Evolutionary conservation across 2,329 filamentous ascomycete species (phyloP), one percentile per base, ranked within the genome.

Genomic region (Myriosclerotinia scirpicola): DNA sequence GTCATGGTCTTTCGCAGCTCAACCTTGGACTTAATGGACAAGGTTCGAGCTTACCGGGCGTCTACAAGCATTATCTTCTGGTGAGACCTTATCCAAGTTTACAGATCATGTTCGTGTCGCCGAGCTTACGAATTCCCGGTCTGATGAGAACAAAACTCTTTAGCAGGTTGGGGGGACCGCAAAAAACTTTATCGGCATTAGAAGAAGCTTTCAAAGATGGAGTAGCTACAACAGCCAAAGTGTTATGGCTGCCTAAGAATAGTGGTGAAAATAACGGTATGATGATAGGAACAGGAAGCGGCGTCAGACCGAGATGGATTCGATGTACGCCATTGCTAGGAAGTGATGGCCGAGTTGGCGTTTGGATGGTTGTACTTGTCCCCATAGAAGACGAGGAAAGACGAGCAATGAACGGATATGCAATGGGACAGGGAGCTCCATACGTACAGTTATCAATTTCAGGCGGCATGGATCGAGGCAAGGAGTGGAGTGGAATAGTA

Each of bases 191-290:
- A 9, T 79, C 83, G n/a, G 79, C 81, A 38, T 78, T 86, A 14
- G 74, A 77, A 12, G 76, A 79, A 20, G 89, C 90, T 0, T 84
- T 93, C 40, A 82, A 83, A 7, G 83, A 87, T 69, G 89, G 89
- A 0, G 84, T 85, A 48, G 87, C 89, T 53, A 86, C 92, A 4
- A 92, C 90, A 0, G 88, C 89, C 5, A 90, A 90, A 74, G 84
- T 93, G 5, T 84, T 85, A 58, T 93, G 89, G 90, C 78, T 90
- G 1, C 81, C 80, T 61, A 78, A 80, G 50, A 77, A 69, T 34
- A 66, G 38, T 4, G 34, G 46, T 1, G 4, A 40, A 26, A 15
- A 26, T 38, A 52, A 40, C 26, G 11, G 36, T 52, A 17, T 38
- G 30, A 22, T 53, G 34, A 53, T 17, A n/a, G 46, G n/a, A 22